Evolutionary conservation across 1,139 yeast species (phyloP).

Genomic region (Insectozyma bohioensis): DNA sequence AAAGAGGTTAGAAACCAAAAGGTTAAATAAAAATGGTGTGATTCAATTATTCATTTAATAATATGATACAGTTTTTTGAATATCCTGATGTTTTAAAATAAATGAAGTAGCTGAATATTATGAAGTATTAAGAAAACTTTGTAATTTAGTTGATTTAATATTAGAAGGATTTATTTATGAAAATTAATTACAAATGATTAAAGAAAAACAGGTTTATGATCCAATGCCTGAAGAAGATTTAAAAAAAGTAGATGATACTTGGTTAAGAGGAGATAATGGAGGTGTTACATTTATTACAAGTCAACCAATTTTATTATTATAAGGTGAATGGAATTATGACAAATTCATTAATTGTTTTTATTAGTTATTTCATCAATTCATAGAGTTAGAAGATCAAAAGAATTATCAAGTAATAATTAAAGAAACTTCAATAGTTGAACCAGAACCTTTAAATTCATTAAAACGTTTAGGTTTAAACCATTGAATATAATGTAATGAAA

Average conservation of each 20-base stretch:
- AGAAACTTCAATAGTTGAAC: slow-evolving; percentile 33
- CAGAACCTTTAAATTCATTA: slow-evolving; percentile 37
- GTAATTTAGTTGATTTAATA: slow-evolving; percentile 28
- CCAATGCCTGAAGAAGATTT: slow-evolving; percentile 27
- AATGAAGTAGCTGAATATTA: slow-evolving; percentile 29
- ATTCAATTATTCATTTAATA: slow-evolving; percentile 26
- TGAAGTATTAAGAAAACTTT: slow-evolving; percentile 23
- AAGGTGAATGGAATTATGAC: slow-evolving; percentile 53
- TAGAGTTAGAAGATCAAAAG: no score
- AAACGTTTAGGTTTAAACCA: slow-evolving; percentile 31
- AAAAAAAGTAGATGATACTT: slow-evolving; percentile 32
- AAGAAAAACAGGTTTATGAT: slow-evolving; percentile 29
- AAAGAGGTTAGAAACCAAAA: slow-evolving; percentile 31
- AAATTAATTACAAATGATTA: slow-evolving; percentile 25
- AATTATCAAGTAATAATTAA: no score
- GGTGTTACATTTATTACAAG: slow-evolving; percentile 47
- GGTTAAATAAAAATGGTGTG: slow-evolving; percentile 34
- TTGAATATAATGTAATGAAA: no score
- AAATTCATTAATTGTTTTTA: slow-evolving; percentile 45
- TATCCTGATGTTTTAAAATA: slow-evolving; percentile 26
- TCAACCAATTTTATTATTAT: slow-evolving; percentile 50
- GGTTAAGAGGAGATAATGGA: slow-evolving; percentile 51
- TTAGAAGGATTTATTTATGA: slow-evolving; percentile 33
- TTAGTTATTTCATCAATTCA: slow-evolving; percentile 52
- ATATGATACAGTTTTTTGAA: slow-evolving; percentile 27